Evolutionary conservation across 2,329 filamentous ascomycete species (phyloP), one percentile per base, ranked within the genome.

Genomic region (Graphilbum ipis-grandicollis): DNA sequence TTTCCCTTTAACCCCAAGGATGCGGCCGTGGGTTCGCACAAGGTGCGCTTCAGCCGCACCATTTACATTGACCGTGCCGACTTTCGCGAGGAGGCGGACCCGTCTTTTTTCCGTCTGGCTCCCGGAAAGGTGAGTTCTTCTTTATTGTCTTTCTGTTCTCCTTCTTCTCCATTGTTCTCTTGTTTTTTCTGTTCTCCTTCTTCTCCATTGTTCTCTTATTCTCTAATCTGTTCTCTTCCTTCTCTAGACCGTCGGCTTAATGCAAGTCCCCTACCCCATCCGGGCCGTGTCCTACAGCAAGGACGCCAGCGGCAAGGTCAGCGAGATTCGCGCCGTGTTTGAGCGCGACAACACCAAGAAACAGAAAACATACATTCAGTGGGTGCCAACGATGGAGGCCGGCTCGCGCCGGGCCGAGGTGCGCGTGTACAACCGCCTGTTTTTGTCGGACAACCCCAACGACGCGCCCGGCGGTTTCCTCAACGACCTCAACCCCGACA

Each of bases 311-410:
- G 76, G 46, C 18, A 47, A 50, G 41, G 48, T 57, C 31, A 75
- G 63, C 2, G 68, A 75, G 45, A 69, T 88, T 41, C 65, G 66
- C 23, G 79, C 78, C 13, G 65, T 66, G 17, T 75, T 75, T 38
- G 78, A 82, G 43, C 79, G 79, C 41, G 78, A 82, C 42, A 28
- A 28, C 8, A n/a, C 9, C 15, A 75, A 77, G 50, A 71, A 74
- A 48, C 73, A 79, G 31, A 88, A 92, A 60, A 76, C 84, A 2
- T 82, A 74, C 51, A 93, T 94, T 52, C 85, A 93, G 52, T 94
- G 88, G 88, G 81, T 93, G 6, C 73, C 75, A 5, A 6, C 21
- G 21, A 10, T 23, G 21, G 21, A 5, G 10, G 71, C 75, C 29
- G 76, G 72, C 2, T 69, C 77, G 1, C 66, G 66, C 13, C 73